Conservation (phyloP, 2,329 filamentous ascomycete species). For the Cordyceps cicadae region DNA sequence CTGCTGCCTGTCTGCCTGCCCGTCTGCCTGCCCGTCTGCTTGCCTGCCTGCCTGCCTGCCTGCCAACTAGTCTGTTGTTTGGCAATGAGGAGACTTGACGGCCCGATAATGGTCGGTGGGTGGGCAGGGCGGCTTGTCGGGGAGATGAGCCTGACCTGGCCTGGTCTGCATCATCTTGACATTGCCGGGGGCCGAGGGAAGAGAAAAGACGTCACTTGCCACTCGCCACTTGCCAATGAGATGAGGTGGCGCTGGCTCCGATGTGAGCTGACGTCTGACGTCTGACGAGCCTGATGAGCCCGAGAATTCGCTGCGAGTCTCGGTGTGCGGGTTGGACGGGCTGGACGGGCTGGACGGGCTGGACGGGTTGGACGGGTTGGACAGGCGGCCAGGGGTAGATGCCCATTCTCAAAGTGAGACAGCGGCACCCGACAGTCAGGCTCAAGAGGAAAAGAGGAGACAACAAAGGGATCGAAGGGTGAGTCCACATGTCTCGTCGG, state of each 20-base stretch:
- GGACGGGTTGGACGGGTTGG: no score
- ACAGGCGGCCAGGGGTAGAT: neutral
- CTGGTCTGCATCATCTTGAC: neutral
- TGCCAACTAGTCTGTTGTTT: neutral
- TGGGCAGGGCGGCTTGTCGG: no score
- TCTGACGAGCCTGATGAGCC: no score
- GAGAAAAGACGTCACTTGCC: neutral
- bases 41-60: no score
- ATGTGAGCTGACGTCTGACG: no score
- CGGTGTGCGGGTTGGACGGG: neutral
- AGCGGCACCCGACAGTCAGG: constrained; percentile 1
- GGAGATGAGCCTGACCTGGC: neutral
- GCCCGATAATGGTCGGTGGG: constrained; percentile 4
- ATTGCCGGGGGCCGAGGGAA: constrained; percentile 4
- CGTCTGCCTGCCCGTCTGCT: no score
- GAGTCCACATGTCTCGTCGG: constrained; percentile 5
- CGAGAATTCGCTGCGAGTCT: neutral
- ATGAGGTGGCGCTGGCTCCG: no score
- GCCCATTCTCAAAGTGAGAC: neutral
- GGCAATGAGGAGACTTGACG: neutral
- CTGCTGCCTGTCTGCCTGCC: no score
- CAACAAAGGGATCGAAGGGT: neutral
- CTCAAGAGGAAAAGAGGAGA: neutral
- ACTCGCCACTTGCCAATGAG: no score
- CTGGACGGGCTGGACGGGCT: neutral